Evolutionary conservation across 805 yeast species (phyloP), one percentile per base, ranked within the genome.

Genomic region (Kodamaea jinghongensis): DNA sequence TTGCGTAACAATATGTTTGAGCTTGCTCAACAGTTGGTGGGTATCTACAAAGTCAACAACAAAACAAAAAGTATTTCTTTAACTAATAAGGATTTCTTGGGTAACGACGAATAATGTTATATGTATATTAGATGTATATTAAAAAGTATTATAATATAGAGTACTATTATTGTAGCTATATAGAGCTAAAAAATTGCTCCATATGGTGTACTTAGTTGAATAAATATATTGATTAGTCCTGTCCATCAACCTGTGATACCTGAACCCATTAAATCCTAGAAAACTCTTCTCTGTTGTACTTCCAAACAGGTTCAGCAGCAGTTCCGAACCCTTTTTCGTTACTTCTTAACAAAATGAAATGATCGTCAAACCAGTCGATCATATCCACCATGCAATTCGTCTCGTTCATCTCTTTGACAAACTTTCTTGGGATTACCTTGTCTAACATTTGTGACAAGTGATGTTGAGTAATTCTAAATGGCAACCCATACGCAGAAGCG

Each of bases 1-100:
- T 73, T 93, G 52, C 76, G 99, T 63, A 91, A 93, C 61, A 93
- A 95, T 60, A 93, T 93, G 99, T 93, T 95, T 62, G 99, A 93
- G 65, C 73, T 93, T 45, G 95, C 99, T 2, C 85, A 88, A 51
- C 93, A 89, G 55, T 71, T 93, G 49, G 96, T 93, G 26, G 99
- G 99, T 8, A 88, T 93, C 44, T 95, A 90, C 70, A 93, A 95
- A 61, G 90, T 85, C 43, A 79, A 84, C 51, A 91, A 91, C 63
- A 87, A 79, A 90, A 90, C 98, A 2, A 75, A 75, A 56, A 86
- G 96, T 54, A 85, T 88, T 17, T 79, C 96, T 3, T 56, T 88
- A 31, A 76, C 81, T 52, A 88, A 88, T 53, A 72, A 70, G 42
- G 88, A 82, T 35, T 63, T 67, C 38, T 48, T 65, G 41, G 53